Evolutionary conservation across 345 rosid genomes (phyloP).

Genomic region (Melaleuca quinquenervia): DNA sequence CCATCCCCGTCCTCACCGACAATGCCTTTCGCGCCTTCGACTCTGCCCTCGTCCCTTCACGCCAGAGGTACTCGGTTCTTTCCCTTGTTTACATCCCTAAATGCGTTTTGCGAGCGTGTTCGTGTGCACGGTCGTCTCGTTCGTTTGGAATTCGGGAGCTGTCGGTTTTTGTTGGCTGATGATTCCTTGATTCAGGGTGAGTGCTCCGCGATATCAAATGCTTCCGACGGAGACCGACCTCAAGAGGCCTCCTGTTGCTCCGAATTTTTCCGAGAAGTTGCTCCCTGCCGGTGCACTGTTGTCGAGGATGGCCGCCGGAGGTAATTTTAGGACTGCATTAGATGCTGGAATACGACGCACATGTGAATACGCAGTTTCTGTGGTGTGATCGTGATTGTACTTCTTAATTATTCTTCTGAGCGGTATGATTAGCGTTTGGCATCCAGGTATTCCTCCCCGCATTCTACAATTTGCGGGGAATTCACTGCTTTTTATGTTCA

Average conservation of each 20-base stretch:
- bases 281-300: conserved; percentile 55
- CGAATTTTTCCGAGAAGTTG: conserved; percentile 49
- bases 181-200: conserved; percentile 31
- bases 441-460: background rate
- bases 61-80: conserved; percentile 27
- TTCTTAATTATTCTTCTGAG: background rate
- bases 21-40: conserved; percentile 52
- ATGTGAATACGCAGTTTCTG: background rate
- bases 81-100: background rate
- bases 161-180: background rate
- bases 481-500: background rate
- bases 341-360: background rate
- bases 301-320: conserved; percentile 47
- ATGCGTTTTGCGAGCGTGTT: background rate
- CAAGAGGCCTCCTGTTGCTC: conserved; percentile 60
- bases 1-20: conserved; percentile 83
- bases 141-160: background rate
- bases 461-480: background rate
- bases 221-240: conserved; percentile 86
- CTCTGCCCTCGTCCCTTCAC: conserved; percentile 67
- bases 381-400: background rate
- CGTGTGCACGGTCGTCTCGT: background rate
- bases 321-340: conserved; percentile 8
- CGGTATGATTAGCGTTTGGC: background rate
- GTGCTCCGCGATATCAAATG: conserved; percentile 73